Evolutionary conservation across 1,139 yeast genomes (phyloP), one percentile per base, ranked within the genome.

Genomic region (Eremothecium gossypii): DNA sequence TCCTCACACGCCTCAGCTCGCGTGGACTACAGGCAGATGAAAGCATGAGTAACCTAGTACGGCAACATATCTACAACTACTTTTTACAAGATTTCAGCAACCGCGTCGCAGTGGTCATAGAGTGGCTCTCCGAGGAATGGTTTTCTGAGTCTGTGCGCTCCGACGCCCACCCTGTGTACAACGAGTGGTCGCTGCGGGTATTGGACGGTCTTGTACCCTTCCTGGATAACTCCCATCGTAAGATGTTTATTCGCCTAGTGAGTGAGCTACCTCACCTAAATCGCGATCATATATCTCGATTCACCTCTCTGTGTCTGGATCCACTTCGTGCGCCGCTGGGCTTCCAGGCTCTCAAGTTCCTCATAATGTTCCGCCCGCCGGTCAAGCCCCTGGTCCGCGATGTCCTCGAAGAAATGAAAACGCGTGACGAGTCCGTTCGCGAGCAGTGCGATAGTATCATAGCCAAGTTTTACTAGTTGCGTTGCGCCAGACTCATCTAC

Each of bases 41-140:
- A 7, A 57, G 58, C 8, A 63, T 80, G 54, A 70, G 85, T 44
- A 74, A 77, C 45, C 60, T 77, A 53, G 75, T 89, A 11, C 70
- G 96, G 49, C 76, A 74, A 11, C 76, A 86, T 10, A 66, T 93
- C 8, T 80, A 83, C 49, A 78, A 77, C 33, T 83, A 81, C 59
- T 81, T 86, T 45, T 69, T 86, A 54, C 80, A 74, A 13, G 84
- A 83, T 54, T 81, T 89, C 50, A 81, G 83, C 45, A 71, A 69
- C 9, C 68, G 91, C 33, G 72, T 89, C 11, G 95, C 85, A 47
- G 66, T 82, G 32, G 77, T 85, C n/a, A 77, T 89, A 31, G 87
- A 83, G 48, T 93, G 99, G 99, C 67, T 93, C 42, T 89, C 84
- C 54, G 98, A 91, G 62, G 98, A 93, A 61, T 93, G 96, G 95